Base-by-base conservation (phyloP, 352 stramenopile genomes). In the Phytophthora palmivora region DNA sequence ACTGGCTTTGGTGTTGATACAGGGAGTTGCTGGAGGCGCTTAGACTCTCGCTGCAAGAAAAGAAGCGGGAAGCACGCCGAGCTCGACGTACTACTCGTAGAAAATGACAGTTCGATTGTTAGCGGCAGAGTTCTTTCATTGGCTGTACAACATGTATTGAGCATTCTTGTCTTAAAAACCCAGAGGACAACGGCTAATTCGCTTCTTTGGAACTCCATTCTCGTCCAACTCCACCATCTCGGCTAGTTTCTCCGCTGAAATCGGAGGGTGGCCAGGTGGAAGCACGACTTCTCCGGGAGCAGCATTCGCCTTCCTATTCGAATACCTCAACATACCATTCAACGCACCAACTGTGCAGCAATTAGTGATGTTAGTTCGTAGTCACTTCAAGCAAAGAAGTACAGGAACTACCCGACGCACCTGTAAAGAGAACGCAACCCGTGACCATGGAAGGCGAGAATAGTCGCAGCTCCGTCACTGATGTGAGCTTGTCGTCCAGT, bases 371-470 rank as follows among this genome's bases (percentile, higher is more conserved):
- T 67, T 3, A 62, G 43, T 41, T 39, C 21, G n/a, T n/a, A n/a
- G n/a, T n/a, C n/a, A n/a, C n/a, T n/a, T n/a, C n/a, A n/a, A n/a
- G n/a, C n/a, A n/a, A 28, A 28, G 24, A 28, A 6, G 24, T 28
- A 28, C 24, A 6, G 6, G 24, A 28, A 28, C 24, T 32, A 6
- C 6, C 11, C 5, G 45, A 58, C 50, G 50, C 11, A 79, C 79
- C 75, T 43, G 73, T 71, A 46, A 91, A 74, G 21, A 93, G 67
- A 41, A 78, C 70, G 55, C 81, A 78, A 26, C 75, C 79, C 11
- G 86, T 73, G 45, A 88, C 70, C 65, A 92, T 79, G 36, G 88
- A 74, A 55, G 84, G 74, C 42, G 70, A 74, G 53, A 93, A 89
- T 70, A 92, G 78, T 33, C 81, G 75, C 50, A 91, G 62, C 22